Conservation (phyloP, 139 green algal genomes). For the Chlamydomonas eustigma region DNA sequence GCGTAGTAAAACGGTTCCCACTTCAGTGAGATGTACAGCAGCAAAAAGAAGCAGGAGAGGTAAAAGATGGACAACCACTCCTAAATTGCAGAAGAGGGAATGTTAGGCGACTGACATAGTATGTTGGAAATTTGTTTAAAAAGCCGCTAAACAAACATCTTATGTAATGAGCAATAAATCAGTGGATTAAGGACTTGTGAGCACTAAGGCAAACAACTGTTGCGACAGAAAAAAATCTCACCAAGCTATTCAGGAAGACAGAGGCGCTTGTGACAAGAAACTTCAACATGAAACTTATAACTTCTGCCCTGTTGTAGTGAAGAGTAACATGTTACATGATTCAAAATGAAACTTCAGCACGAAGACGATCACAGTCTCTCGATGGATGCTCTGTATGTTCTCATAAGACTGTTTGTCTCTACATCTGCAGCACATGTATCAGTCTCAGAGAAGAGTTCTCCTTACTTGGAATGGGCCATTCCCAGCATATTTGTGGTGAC, state of each 20-base stretch:
- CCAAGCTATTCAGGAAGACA: conserved; percentile 1
- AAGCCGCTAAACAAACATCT: no score
- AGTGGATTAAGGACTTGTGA: no score
- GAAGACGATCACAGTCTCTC: no score
- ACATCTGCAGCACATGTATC: conserved; percentile 2
- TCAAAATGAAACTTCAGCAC: no score
- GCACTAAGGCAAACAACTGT: no score
- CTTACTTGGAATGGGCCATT: conserved; percentile 17
- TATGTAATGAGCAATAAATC: no score
- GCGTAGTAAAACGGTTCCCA: neutral
- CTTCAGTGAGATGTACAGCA: neutral
- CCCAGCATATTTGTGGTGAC: conserved; percentile 4
- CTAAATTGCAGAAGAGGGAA: neutral
- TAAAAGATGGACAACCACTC: neutral
- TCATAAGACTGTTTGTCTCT: no score
- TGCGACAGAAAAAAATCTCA: no score
- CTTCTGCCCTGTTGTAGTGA: conserved; percentile 9
- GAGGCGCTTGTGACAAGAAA: neutral
- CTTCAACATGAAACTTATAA: neutral
- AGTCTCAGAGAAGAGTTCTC: neutral
- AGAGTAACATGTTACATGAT: no score
- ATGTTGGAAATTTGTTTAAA: no score
- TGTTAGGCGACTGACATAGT: neutral
- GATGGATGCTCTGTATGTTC: no score
- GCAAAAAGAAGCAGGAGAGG: neutral